phyloP scores from a whole-genome alignment of 306 rosid species.

The Lathyrus sativus region DNA sequence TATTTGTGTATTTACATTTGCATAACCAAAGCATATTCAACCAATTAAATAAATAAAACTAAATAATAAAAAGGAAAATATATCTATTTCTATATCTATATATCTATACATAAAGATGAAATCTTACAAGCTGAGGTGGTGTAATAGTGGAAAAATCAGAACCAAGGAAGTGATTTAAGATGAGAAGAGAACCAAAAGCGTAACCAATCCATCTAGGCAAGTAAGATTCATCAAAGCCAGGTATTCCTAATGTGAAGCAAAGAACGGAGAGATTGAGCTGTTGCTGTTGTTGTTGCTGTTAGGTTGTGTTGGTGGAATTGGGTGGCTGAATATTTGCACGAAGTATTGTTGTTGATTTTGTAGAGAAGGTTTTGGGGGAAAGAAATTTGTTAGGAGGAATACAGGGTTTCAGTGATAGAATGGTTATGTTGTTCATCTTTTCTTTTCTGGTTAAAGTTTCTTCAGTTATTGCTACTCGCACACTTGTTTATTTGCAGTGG shows the following conservation, averaged over 20 bases:
- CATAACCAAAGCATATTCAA: background rate
- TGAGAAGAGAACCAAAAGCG: conserved; percentile 80
- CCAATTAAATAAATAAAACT: background rate
- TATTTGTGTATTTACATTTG: background rate
- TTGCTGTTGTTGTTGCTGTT: conserved; percentile 31
- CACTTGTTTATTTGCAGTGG: too few species aligned
- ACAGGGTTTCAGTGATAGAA: conserved; percentile 40
- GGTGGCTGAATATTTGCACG: conserved; percentile 53
- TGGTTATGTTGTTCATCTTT: conserved; percentile 40
- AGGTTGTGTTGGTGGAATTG: conserved; percentile 35
- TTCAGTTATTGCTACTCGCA: too few species aligned
- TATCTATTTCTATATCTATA: background rate
- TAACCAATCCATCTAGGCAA: conserved; percentile 97
- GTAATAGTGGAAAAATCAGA: conserved; percentile 57
- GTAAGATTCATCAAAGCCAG: conserved; percentile 93
- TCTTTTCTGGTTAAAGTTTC: background rate
- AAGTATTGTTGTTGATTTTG: conserved; percentile 37
- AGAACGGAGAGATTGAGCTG: conserved; percentile 84
- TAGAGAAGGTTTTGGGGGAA: conserved; percentile 38
- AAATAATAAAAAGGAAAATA: background rate
- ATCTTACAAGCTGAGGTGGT: conserved; percentile 66
- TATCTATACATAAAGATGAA: background rate
- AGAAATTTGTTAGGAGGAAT: conserved; percentile 32
- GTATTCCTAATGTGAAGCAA: conserved; percentile 91
- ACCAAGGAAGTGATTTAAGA: conserved; percentile 72